A percentile compares a stretch with the other conserved stretches of the same genome.
Evolutionary conservation across 331 rosid species (phyloP).

Genomic region (Stylosanthes scabra): DNA sequence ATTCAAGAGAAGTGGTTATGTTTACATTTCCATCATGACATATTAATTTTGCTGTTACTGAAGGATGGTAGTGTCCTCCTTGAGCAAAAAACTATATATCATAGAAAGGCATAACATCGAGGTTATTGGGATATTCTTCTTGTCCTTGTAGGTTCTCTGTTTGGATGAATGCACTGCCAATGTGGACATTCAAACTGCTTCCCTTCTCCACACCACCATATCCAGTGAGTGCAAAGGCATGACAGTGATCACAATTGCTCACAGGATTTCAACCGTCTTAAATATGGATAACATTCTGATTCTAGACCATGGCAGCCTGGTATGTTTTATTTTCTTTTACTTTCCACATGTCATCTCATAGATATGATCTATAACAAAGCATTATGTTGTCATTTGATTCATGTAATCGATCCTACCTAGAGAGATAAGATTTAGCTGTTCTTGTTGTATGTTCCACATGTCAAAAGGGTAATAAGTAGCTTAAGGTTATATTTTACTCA

Average conservation of each 20-base stretch:
- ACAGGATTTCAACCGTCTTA: constrained; percentile 87
- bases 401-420: too few relatives aligned
- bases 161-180: constrained; percentile 98
- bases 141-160: constrained; percentile 73
- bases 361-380: too few relatives aligned
- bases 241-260: constrained; percentile 94
- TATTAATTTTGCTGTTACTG: neutral
- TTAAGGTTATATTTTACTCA: constrained; percentile 14
- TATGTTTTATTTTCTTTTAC: constrained; percentile 43
- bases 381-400: too few relatives aligned
- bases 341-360: constrained; percentile 6
- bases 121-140: constrained; percentile 16
- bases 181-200: constrained; percentile 87
- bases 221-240: constrained; percentile 80
- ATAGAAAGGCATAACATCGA: neutral
- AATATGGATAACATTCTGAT: constrained; percentile 81
- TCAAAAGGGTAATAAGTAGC: neutral
- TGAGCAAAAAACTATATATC: constrained; percentile 2
- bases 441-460: neutral
- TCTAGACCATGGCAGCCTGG: constrained; percentile 93
- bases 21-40: neutral
- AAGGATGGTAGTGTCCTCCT: constrained; percentile 5
- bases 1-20: constrained; percentile 9
- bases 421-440: too few relatives aligned
- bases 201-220: constrained; percentile 75